Evolutionary conservation across 177 flowering plant genomes (phyloP).

Genomic region (Vitis hybrid): DNA sequence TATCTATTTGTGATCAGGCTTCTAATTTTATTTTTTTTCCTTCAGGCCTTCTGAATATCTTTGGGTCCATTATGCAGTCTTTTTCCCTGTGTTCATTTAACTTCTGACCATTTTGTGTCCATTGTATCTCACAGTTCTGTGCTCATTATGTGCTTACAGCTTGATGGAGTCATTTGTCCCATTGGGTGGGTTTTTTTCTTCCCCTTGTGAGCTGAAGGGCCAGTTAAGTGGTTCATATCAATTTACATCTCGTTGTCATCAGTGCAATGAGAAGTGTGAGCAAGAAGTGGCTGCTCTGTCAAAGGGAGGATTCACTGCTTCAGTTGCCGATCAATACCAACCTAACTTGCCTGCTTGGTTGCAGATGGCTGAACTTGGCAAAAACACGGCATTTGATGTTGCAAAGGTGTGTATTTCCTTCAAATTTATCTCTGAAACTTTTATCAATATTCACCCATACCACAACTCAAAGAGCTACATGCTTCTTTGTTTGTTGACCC

Average conservation of each 20-base stretch:
- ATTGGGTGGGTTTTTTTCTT: slow-evolving; percentile 65
- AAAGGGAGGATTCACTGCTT: slow-evolving; percentile 28
- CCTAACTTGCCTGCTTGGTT: slow-evolving; percentile 52
- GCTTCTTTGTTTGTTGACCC: slow-evolving; percentile 20
- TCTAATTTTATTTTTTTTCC: background rate
- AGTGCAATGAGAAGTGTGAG: slow-evolving; percentile 45
- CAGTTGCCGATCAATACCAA: slow-evolving; percentile 34
- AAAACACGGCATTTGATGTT: slow-evolving; percentile 22
- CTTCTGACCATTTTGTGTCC: slow-evolving; percentile 10
- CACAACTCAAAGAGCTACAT: slow-evolving; percentile 6
- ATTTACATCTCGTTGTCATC: slow-evolving; percentile 24
- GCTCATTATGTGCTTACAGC: slow-evolving; percentile 36
- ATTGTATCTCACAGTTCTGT: slow-evolving; percentile 18
- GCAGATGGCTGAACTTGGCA: slow-evolving; percentile 31
- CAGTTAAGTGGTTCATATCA: slow-evolving; percentile 26
- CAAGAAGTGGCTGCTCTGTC: slow-evolving; percentile 33
- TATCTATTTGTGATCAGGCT: background rate
- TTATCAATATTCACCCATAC: background rate
- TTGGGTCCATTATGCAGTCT: background rate
- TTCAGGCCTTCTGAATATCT: background rate
- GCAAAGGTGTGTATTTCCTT: slow-evolving; percentile 35
- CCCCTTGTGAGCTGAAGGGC: slow-evolving; percentile 36
- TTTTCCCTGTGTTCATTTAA: background rate
- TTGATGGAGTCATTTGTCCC: slow-evolving; percentile 80
- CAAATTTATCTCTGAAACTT: slow-evolving; percentile 3